Conservation (phyloP, 139 green algal species). For the Chlorella sp. region DNA sequence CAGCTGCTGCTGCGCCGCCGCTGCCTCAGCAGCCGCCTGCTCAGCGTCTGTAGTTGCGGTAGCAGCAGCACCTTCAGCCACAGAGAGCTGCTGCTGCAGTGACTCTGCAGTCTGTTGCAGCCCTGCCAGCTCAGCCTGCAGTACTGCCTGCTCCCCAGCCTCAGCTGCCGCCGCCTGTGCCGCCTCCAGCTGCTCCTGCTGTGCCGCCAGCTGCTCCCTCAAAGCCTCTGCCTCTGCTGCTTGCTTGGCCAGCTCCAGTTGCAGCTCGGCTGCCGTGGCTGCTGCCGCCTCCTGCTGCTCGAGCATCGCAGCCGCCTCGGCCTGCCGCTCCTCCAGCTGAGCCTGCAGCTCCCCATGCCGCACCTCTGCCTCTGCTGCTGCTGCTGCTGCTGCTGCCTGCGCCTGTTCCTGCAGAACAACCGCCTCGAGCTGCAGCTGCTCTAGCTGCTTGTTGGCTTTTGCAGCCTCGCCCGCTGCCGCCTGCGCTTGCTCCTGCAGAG, state of each 20-base stretch:
- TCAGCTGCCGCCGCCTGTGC: not conserved
- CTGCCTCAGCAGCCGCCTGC: not conserved
- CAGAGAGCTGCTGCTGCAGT: not conserved
- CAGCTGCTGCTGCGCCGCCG: not conserved
- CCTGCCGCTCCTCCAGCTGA: conserved; percentile 11
- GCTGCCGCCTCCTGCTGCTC: conserved; percentile 9
- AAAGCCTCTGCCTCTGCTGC: not conserved
- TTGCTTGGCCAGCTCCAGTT: not conserved
- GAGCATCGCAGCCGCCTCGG: not conserved
- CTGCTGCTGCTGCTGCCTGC: too few species aligned
- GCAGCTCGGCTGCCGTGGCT: not conserved
- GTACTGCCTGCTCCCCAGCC: not conserved
- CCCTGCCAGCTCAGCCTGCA: not conserved
- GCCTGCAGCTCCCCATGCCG: not conserved
- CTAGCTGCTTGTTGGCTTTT: not conserved
- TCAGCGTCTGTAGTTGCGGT: not conserved
- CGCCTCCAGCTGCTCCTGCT: conserved; percentile 2
- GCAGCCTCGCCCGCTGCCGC: not conserved
- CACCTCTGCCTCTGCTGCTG: not conserved
- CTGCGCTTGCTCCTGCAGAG: not conserved
- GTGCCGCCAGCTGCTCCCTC: not conserved
- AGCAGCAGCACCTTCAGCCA: not conserved
- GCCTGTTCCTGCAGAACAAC: not conserved
- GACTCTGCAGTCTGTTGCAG: not conserved
- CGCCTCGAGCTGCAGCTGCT: not conserved